Evolutionary conservation across 2,329 filamentous ascomycete genomes (phyloP), one percentile per base, ranked within the genome.

Genomic region (Westerdykella sp.): DNA sequence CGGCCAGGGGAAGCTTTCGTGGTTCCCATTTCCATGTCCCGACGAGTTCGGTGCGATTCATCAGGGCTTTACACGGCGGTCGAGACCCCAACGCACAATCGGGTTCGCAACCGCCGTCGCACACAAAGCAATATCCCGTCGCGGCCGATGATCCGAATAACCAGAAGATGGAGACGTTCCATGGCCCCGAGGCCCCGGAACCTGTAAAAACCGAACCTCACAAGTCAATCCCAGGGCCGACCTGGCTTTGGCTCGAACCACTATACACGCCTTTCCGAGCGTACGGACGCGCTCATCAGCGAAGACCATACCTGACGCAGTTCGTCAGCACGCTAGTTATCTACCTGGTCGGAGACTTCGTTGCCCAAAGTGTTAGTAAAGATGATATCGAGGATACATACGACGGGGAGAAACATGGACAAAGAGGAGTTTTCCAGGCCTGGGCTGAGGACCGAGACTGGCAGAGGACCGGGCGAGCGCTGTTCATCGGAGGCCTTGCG

Each of bases 231-330:
- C 69, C 70, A 5, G 70, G 69, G 10, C 66, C 71, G 5, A 67
- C 60, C 39, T 71, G 68, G 65, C 59, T 70, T 12, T 74, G 71
- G 71, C 62, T 73, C 13, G 67, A 72, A 43, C 71, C 71, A 7
- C 62, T 73, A 40, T 65, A 67, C 34, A 60, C 59, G 30, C 72
- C 73, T 9, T 71, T 75, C 48, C 66, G 70, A 40, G 69, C 67
- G 36, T 95, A 93, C 62, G 81, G 78, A 13, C 77, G 82, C 16
- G 78, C 81, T 37, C 88, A 95, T 68, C 72, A 79, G 40, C 76
- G 77, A 39, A 73, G 83, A 39, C 90, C 91, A 0, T 86, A 87
- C 59, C 69, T 77, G n/a, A 94, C 87, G 9, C 90, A 96, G 70
- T 65, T 95, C 47, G 74, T 76, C 51, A 88, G 80, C 54, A 81